phyloP scores from a whole-genome alignment of 257 asterid species.

The Solanum gracilifrons region DNA sequence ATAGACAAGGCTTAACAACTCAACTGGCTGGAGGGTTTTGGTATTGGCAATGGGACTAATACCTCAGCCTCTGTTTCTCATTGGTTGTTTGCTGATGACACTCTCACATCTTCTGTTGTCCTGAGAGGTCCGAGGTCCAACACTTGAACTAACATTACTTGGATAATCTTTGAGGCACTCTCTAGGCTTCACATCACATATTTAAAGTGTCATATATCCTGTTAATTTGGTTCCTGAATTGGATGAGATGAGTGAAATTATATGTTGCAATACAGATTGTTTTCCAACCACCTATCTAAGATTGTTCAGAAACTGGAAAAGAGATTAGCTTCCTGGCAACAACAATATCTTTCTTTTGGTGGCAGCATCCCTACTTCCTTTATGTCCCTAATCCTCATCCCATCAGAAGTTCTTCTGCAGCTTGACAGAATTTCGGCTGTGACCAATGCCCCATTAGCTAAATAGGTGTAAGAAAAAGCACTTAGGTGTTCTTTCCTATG shows the following conservation, averaged over 20 bases:
- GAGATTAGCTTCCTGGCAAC: not conserved
- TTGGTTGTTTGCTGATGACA: not conserved
- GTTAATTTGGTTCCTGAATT: not conserved
- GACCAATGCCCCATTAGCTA: not conserved
- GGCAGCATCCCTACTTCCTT: not conserved
- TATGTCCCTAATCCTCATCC: not conserved
- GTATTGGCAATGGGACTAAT: not conserved
- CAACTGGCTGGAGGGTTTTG: not conserved
- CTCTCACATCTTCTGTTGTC: not conserved
- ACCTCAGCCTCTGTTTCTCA: not conserved
- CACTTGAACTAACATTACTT: not conserved
- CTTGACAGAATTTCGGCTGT: not conserved
- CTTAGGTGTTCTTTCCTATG: not conserved
- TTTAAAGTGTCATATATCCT: not conserved
- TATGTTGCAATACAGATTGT: not conserved
- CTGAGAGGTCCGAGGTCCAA: not conserved
- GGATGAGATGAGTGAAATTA: not conserved
- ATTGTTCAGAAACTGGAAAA: not conserved
- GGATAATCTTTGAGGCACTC: not conserved
- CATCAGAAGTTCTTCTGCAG: not conserved
- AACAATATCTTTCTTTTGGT: not conserved
- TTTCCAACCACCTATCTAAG: not conserved
- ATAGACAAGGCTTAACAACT: not conserved
- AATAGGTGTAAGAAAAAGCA: not conserved
- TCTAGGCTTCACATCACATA: not conserved